phyloP scores from a whole-genome alignment of 352 stramenopile species.

The Phytophthora citrophthora region DNA sequence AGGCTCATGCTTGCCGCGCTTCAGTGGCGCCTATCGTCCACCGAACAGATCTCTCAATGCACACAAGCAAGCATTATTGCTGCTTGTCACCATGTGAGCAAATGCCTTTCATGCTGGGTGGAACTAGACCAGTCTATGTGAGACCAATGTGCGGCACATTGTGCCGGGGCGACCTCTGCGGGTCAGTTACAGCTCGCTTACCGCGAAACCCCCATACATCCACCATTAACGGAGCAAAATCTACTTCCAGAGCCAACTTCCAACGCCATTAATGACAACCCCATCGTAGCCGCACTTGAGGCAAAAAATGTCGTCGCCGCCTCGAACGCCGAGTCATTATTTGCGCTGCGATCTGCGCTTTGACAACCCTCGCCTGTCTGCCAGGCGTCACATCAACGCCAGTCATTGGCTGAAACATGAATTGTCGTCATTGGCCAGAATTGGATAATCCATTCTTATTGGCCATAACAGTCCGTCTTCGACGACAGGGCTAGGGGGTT shows the following conservation, averaged over 20 bases:
- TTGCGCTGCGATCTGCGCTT: conserved; percentile 17
- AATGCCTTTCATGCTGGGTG: conserved; percentile 7
- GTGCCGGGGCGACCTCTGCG: conserved; percentile 16
- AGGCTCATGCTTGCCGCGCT: not conserved
- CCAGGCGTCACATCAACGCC: not conserved
- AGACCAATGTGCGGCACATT: not conserved
- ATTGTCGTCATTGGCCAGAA: conserved; percentile 15
- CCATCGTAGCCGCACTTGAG: conserved; percentile 2
- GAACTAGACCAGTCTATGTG: conserved; percentile 22
- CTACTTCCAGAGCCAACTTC: not conserved
- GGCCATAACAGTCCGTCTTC: not conserved
- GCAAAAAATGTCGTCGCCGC: conserved; percentile 16
- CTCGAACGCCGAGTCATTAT: conserved; percentile 18
- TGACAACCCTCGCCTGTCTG: conserved; percentile 11
- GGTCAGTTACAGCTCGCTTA: conserved; percentile 18
- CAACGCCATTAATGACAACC: not conserved
- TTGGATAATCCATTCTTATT: not conserved
- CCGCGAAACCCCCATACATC: conserved; percentile 4
- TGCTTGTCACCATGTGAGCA: not conserved
- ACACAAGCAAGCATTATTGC: not conserved
- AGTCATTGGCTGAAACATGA: conserved; percentile 17
- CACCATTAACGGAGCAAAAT: not conserved
- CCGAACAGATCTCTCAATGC: not conserved
- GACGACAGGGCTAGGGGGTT: conserved; percentile 23
- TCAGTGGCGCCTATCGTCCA: too few relatives aligned